A percentile compares a stretch with the other conserved stretches of the same genome.
Conservation (phyloP, 2,329 filamentous ascomycete species). For the Fusarium citri region DNA sequence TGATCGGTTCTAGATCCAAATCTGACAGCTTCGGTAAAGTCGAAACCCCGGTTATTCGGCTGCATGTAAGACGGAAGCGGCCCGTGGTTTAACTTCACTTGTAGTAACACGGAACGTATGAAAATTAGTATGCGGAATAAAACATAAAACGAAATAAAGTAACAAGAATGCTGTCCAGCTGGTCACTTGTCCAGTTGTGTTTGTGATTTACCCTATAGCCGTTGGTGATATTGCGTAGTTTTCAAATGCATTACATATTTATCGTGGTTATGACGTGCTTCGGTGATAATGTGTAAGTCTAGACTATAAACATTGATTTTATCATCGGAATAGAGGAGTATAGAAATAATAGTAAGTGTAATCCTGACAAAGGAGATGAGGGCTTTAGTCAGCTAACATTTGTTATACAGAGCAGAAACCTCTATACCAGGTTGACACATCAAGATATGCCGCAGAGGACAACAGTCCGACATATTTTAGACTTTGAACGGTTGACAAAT, state of each 20-base stretch:
- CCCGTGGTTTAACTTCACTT: slow-evolving; percentile 12
- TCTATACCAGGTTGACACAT: neutral
- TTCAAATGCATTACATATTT: neutral
- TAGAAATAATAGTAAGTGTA: neutral
- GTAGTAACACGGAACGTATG: neutral
- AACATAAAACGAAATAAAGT: neutral
- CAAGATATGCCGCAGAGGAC: neutral
- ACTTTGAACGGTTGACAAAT: neutral
- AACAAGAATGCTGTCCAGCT: neutral
- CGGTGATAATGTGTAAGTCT: neutral
- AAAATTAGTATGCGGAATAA: neutral
- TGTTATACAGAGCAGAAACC: neutral
- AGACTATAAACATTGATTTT: neutral
- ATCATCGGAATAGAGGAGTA: neutral
- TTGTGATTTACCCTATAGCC: slow-evolving; percentile 5
- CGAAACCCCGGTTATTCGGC: slow-evolving; percentile 19
- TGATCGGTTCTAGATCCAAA: neutral
- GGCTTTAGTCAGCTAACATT: neutral
- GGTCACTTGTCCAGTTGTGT: neutral
- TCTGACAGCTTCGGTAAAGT: neutral
- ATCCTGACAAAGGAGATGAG: neutral
- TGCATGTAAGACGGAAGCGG: slow-evolving; percentile 31
- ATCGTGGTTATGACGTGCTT: neutral
- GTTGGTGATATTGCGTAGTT: neutral
- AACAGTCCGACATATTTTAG: neutral